Percentiles rank a stretch among this genome's conserved stretches.
Conservation (phyloP, 2,329 filamentous ascomycete genomes). For the Paecilomyces niveus region DNA sequence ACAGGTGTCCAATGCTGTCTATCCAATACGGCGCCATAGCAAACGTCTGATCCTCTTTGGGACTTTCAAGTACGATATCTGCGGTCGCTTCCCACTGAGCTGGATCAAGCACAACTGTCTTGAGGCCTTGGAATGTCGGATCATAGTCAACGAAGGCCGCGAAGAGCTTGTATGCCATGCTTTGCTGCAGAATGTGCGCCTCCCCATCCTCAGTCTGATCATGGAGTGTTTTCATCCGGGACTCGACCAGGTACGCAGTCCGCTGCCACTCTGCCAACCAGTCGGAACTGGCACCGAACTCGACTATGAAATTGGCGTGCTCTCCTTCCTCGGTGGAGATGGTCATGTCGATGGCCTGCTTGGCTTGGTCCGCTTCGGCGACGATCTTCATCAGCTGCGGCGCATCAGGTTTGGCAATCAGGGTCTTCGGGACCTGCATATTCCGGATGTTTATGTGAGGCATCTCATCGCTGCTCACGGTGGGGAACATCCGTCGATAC, state of each 20-base stretch:
- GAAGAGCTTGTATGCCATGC: constrained; percentile 32
- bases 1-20: constrained; percentile 28
- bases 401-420: constrained; percentile 2
- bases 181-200: constrained; percentile 21
- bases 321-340: constrained; percentile 2
- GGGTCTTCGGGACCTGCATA: constrained; percentile 4
- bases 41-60: not conserved
- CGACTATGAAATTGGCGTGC: constrained; percentile 2
- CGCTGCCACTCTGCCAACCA: constrained; percentile 23
- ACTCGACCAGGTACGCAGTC: constrained; percentile 21
- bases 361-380: constrained; percentile 2
- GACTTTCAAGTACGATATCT: constrained; percentile 9
- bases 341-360: not conserved
- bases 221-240: constrained; percentile 24
- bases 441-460: constrained; percentile 3
- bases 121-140: constrained; percentile 26
- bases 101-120: constrained; percentile 29
- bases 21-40: constrained; percentile 17
- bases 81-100: constrained; percentile 30
- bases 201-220: constrained; percentile 18
- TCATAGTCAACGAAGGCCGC: constrained; percentile 27
- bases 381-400: constrained; percentile 2
- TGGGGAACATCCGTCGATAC: not conserved
- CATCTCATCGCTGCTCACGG: not conserved
- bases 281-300: not conserved